These are phyloP conservation scores for Fusarium pilosicola DNA, from an alignment of 2,329 filamentous ascomycete species.

Conservation along the genomic window DNA sequence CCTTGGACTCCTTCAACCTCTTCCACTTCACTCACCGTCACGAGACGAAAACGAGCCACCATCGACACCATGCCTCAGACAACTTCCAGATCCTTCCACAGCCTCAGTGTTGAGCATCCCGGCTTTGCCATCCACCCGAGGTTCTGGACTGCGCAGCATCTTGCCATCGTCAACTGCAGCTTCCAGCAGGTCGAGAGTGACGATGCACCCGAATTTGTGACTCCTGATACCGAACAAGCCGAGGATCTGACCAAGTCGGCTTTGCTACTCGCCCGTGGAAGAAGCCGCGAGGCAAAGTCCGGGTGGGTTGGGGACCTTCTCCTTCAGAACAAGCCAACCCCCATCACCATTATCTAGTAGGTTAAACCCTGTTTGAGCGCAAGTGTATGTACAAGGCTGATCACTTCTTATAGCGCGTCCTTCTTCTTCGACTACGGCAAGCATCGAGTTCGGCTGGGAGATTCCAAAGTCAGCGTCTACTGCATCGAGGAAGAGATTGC, in stretches of 20 bases:
- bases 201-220: fast-evolving
- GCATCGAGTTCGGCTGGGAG: not conserved
- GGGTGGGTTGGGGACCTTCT: not conserved
- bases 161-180: not conserved
- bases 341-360: not conserved
- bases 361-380: not conserved
- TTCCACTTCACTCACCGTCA: not conserved
- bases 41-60: not conserved
- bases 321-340: not conserved
- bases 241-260: fast-evolving
- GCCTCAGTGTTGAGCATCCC: not conserved
- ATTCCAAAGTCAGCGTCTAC: fast-evolving
- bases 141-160: not conserved
- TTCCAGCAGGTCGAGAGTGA: not conserved
- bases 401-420: not conserved
- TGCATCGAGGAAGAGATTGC: fast-evolving
- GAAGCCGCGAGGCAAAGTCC: not conserved
- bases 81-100: not conserved
- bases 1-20: not conserved
- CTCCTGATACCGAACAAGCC: not conserved
- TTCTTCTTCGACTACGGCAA: not conserved
- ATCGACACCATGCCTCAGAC: not conserved
- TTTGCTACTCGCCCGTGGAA: not conserved
- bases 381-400: not conserved
- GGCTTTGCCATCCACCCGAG: not conserved